Base-by-base conservation (phyloP, 257 asterid species). In the Galeopsis tetrahit region DNA sequence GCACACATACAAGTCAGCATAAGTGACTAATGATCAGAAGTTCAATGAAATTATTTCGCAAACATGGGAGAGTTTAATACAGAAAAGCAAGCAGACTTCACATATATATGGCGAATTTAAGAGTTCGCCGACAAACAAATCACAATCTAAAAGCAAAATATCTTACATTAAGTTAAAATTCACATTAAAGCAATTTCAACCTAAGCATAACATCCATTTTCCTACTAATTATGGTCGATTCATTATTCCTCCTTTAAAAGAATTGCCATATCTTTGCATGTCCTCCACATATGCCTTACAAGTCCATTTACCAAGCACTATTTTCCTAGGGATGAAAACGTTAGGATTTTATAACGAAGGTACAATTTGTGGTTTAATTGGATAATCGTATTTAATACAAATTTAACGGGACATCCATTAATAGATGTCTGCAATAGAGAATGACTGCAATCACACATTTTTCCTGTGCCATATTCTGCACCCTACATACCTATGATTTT, bases 381-480 rank as follows among this genome's bases (percentile, higher is more conserved):
- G 61, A 62, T 4, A 63, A 39, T 33, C 28, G 14, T 11, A 44
- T 28, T 36, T 3, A n/a, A 40, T 40, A 34, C 35, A 76, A 31
- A 7, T 51, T 6, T 40, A 28, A 52, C 38, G 32, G 31, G 53
- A 71, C 69, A 61, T 4, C 43, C 10, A 8, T 17, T 9, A 46
- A 32, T 31, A 17, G 36, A 56, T 4, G 13, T 17, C 4, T 1
- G 10, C 17, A 3, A 58, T 59, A 35, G 9, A 48, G 43, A 58
- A 58, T 7, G 15, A 31, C 5, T 4, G 40, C 2, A 3, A 10
- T 57, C 39, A 57, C 39, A 32, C 3, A 42, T 42, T 2, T 5
- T 44, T 46, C 52, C 33, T 8, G 17, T 42, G 33, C 53, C 15
- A 43, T 40, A 68, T 31, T 28, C 35, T 35, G 73, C 73, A 65